These are phyloP conservation scores for Elongisporangium undulatum DNA, from an alignment of 352 stramenopile genomes.

Conservation along the genomic window DNA sequence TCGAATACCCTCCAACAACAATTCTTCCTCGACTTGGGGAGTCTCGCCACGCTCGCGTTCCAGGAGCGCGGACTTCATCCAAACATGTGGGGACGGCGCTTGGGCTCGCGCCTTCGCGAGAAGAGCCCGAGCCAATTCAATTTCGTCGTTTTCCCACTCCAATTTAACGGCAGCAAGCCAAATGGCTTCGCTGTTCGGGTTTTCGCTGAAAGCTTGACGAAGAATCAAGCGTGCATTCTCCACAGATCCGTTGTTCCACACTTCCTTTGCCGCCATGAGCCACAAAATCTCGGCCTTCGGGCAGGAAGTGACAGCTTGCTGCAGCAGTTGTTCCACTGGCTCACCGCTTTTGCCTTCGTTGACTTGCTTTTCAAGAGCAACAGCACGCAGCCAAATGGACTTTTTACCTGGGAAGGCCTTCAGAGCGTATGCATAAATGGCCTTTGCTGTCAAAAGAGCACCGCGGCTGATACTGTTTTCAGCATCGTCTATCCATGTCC, in stretches of 20 bases:
- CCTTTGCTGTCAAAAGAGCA: conserved; percentile 90
- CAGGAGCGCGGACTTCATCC: conserved; percentile 98
- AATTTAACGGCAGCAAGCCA: conserved; percentile 98
- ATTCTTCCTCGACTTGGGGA: conserved; percentile 56
- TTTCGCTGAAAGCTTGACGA: conserved; percentile 94
- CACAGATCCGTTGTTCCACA: conserved; percentile 93
- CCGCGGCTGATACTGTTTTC: conserved; percentile 86
- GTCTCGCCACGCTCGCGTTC: conserved; percentile 82
- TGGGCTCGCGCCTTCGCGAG: conserved; percentile 74
- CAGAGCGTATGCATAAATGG: conserved; percentile 93
- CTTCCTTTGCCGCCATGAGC: conserved; percentile 97
- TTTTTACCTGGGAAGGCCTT: conserved; percentile 90
- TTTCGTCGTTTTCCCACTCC: conserved; percentile 98
- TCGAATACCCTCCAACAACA: conserved; percentile 89
- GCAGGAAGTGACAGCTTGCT: conserved; percentile 92
- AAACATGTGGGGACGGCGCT: conserved; percentile 91
- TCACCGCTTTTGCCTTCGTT: conserved; percentile 77
- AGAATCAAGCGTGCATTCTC: conserved; percentile 93
- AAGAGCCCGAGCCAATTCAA: conserved; percentile 87
- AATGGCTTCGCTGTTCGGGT: conserved; percentile 94
- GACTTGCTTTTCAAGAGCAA: conserved; percentile 96
- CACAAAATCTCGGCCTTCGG: conserved; percentile 96
- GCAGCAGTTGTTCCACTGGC: conserved; percentile 83
- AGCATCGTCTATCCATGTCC: conserved; percentile 98
- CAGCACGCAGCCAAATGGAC: conserved; percentile 94